Percentiles rank a stretch among this genome's conserved stretches.
Evolutionary conservation across 345 rosid genomes (phyloP).

Genomic region (Linum tenue): DNA sequence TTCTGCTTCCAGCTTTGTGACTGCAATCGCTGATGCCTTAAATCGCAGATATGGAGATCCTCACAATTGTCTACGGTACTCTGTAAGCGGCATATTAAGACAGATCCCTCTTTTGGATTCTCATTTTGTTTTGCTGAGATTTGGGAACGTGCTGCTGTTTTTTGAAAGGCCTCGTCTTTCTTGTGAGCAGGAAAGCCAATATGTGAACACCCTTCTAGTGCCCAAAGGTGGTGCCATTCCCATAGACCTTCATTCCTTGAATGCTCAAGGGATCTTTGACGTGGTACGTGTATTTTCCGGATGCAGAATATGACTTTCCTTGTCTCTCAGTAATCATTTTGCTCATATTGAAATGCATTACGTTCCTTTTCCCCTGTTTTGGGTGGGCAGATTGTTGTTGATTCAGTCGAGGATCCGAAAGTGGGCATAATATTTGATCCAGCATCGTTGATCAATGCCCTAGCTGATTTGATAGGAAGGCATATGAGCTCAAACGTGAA

Average conservation of each 20-base stretch:
- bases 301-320: neutral
- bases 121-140: too few relatives aligned
- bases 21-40: constrained; percentile 68
- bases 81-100: constrained; percentile 31
- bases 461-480: constrained; percentile 37
- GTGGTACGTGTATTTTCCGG: constrained; percentile 35
- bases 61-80: constrained; percentile 44
- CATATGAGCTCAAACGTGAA: constrained; percentile 10
- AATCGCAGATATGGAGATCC: constrained; percentile 70
- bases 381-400: constrained; percentile 49
- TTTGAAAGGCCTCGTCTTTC: neutral
- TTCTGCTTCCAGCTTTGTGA: constrained; percentile 73
- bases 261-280: constrained; percentile 56
- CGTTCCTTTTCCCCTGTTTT: neutral
- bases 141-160: neutral
- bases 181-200: constrained; percentile 62
- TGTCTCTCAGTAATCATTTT: neutral
- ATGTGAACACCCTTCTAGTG: constrained; percentile 69
- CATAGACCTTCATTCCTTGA: constrained; percentile 43
- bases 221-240: constrained; percentile 63
- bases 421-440: constrained; percentile 60
- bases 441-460: constrained; percentile 48
- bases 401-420: constrained; percentile 44
- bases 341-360: constrained; percentile 2
- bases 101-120: neutral